These are phyloP conservation scores for Calonectria ilicicola DNA, from an alignment of 2,329 filamentous ascomycete genomes.

Conservation along the genomic window DNA sequence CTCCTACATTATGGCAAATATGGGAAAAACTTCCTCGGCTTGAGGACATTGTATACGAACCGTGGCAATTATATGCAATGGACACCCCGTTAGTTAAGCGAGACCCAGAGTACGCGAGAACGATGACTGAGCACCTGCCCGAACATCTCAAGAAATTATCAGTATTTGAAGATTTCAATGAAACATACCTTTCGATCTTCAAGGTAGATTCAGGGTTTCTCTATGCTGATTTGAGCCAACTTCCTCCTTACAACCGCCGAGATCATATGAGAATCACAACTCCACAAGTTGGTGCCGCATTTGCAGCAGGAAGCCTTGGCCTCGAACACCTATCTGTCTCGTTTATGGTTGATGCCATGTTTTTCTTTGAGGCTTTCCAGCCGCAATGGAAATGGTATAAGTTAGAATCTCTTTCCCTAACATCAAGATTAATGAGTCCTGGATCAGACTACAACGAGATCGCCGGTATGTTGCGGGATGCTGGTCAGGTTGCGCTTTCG, in stretches of 20 bases:
- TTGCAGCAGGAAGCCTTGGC: slow-evolving; percentile 1
- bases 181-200: slow-evolving; percentile 20
- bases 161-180: slow-evolving; percentile 33
- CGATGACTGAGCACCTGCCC: not conserved
- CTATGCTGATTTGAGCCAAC: too few relatives aligned
- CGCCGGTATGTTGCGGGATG: slow-evolving; percentile 1
- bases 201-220: not conserved
- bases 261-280: slow-evolving; percentile 9
- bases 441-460: not conserved
- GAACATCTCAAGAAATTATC: slow-evolving; percentile 37
- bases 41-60: slow-evolving; percentile 21
- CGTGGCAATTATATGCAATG: slow-evolving; percentile 14
- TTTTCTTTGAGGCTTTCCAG: not conserved
- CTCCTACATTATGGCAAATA: not conserved
- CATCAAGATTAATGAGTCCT: not conserved
- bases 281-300: slow-evolving; percentile 6
- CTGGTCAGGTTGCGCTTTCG: not conserved
- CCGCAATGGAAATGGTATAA: slow-evolving; percentile 15
- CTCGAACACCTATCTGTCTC: slow-evolving; percentile 13
- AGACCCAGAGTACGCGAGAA: slow-evolving; percentile 4
- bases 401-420: slow-evolving; percentile 10
- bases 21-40: slow-evolving; percentile 22
- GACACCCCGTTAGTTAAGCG: fast-evolving
- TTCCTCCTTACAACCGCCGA: not conserved
- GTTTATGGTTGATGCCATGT: slow-evolving; percentile 5